Percentiles rank a stretch among this genome's conserved stretches.
These are phyloP conservation scores for Avicennia marina DNA, from an alignment of 257 asterid species.

Conservation along the genomic window DNA sequence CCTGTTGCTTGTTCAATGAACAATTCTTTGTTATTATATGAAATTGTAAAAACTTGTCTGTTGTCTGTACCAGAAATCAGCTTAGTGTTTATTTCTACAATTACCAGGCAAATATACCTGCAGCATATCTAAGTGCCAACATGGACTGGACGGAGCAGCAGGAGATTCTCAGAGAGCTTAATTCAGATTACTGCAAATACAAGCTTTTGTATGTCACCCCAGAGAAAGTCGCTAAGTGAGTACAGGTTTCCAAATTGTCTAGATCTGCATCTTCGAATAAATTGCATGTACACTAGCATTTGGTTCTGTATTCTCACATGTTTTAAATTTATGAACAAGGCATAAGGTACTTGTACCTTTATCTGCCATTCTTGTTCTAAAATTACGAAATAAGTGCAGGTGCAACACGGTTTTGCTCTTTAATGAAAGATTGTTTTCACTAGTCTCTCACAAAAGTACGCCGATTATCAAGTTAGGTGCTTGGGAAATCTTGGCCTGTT, in stretches of 20 bases:
- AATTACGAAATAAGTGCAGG: constrained; percentile 8
- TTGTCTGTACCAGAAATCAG: constrained; percentile 6
- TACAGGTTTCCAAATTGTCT: constrained; percentile 16
- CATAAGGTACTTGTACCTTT: constrained; percentile 6
- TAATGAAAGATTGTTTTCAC: background rate
- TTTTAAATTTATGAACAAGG: constrained; percentile 5
- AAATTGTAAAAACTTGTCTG: constrained; percentile 3
- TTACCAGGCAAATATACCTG: constrained; percentile 79
- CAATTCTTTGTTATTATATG: background rate
- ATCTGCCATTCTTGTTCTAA: constrained; percentile 8
- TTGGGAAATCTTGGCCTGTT: background rate
- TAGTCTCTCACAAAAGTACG: background rate
- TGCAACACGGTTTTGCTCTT: constrained; percentile 5
- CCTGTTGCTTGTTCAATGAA: background rate
- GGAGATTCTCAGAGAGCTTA: constrained; percentile 90
- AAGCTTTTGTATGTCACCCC: constrained; percentile 93
- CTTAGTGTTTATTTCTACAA: constrained; percentile 10
- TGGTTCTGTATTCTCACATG: constrained; percentile 15
- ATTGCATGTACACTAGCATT: constrained; percentile 5
- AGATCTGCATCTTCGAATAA: background rate
- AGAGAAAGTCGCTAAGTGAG: constrained; percentile 94
- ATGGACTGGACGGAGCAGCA: constrained; percentile 98
- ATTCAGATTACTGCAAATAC: constrained; percentile 67
- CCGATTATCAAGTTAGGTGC: background rate
- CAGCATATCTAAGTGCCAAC: constrained; percentile 91